These are phyloP conservation scores for Trichoderma koningii DNA, from an alignment of 2,329 filamentous ascomycete genomes.

Conservation along the genomic window DNA sequence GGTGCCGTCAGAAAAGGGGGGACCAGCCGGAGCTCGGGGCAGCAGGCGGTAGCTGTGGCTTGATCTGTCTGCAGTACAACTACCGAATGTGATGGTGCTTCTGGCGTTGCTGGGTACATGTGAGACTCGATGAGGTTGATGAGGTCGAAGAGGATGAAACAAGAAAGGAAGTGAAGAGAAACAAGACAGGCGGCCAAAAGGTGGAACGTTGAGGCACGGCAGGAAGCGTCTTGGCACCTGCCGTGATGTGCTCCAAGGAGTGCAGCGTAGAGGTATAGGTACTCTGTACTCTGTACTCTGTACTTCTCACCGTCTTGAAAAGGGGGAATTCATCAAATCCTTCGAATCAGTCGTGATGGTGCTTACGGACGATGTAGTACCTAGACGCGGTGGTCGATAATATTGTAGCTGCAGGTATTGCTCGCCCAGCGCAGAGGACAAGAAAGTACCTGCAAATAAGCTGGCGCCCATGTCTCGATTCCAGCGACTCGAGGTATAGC, in stretches of 20 bases:
- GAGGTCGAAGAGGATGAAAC: too few species aligned
- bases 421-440: background rate
- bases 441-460: slow-evolving; percentile 9
- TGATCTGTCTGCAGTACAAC: background rate
- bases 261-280: background rate
- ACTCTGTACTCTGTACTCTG: background rate
- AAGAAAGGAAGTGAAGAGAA: background rate
- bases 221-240: background rate
- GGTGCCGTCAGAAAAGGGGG: too few species aligned
- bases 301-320: background rate
- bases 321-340: too few species aligned
- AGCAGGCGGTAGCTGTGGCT: background rate
- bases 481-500: background rate
- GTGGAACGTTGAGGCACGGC: background rate
- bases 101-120: too few species aligned
- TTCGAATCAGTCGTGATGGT: background rate
- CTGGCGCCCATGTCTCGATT: background rate
- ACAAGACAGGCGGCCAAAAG: background rate
- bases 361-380: slow-evolving; percentile 5
- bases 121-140: background rate
- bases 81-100: background rate
- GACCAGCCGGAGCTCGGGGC: too few species aligned
- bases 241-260: background rate
- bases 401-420: slow-evolving; percentile 1
- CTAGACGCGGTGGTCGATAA: background rate